These are phyloP conservation scores for Tulasnella sp. DNA, from an alignment of 768 basidiomycete species.

Conservation along the genomic window DNA sequence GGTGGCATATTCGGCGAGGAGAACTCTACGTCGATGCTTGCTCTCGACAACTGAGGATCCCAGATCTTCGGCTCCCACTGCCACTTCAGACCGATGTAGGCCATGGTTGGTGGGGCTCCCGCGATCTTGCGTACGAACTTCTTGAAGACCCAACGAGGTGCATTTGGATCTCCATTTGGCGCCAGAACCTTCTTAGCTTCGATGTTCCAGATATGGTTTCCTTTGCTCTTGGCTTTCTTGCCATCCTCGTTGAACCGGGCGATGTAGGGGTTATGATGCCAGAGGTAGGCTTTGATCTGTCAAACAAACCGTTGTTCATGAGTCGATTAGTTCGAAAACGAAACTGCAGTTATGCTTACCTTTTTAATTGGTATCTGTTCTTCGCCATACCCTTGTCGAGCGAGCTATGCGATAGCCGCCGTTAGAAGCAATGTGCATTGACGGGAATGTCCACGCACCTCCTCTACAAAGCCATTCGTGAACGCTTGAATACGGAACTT, in stretches of 20 bases:
- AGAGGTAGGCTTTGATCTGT: slow-evolving; percentile 90
- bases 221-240: slow-evolving; percentile 98
- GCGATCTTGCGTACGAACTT: slow-evolving; percentile 86
- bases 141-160: slow-evolving; percentile 79
- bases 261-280: slow-evolving; percentile 84
- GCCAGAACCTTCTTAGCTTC: slow-evolving; percentile 71
- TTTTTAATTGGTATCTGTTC: slow-evolving; percentile 97
- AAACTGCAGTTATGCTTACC: slow-evolving; percentile 45
- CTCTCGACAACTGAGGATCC: slow-evolving; percentile 90
- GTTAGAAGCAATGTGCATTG: not conserved
- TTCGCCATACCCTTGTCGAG: slow-evolving; percentile 80
- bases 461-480: slow-evolving; percentile 91
- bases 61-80: slow-evolving; percentile 90
- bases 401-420: slow-evolving; percentile 51
- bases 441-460: slow-evolving; percentile 47
- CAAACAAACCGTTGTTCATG: not conserved
- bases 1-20: slow-evolving; percentile 74
- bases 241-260: slow-evolving; percentile 98
- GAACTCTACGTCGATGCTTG: slow-evolving; percentile 74
- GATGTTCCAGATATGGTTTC: slow-evolving; percentile 99
- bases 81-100: slow-evolving; percentile 61
- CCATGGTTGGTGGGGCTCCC: slow-evolving; percentile 74
- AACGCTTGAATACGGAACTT: slow-evolving; percentile 99
- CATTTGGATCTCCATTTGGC: slow-evolving; percentile 28
- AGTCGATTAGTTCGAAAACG: slow-evolving; percentile 16